Base-by-base conservation (phyloP, 495 filamentous ascomycete genomes). In the Aspergillus incahuasiensis region DNA sequence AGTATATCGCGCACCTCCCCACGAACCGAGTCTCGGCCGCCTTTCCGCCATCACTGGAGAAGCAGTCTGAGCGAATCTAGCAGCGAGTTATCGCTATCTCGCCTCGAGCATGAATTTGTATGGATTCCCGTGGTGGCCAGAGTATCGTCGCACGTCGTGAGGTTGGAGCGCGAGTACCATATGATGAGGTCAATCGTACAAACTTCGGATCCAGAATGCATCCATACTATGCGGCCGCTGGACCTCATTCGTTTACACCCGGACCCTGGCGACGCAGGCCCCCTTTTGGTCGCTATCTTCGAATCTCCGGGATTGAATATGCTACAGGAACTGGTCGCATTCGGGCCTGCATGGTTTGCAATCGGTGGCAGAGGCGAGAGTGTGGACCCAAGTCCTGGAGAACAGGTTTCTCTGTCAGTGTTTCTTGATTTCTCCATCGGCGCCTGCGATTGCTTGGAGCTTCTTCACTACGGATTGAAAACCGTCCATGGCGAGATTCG, bases 401-500 rank as follows among this genome's bases (percentile, higher is more conserved):
- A 81, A 44, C 82, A 82, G 24, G 79, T 92, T 9, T 82, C 87
- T 51, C 73, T 95, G 12, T 70, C 83, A 24, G 75, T 80, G 8
- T 96, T 95, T 64, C 78, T 96, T 2, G 88, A 92, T 61, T 95
- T 96, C 66, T 91, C 90, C 13, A 85, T 95, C 54, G 90, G 90
- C 21, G 89, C 90, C 6, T 82, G 86, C 15, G 86, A 92, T 63
- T 94, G 90, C 63, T 65, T 91, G 40, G 91, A 96, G 67, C 84
- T 94, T 24, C 63, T 96, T 13, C 91, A 96, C 61, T 88, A 95
- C 71, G 86, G 88, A 1, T 79, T 90, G 38, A 83, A 86, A 41
- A 83, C 90, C 16, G 83, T 95, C 1, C 91, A 96, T 63, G 91
- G 91, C 47, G 91, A 96, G 67, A 82, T 96, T 39, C 80, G 91